Evolutionary conservation across 176 grass and related monocot genomes (phyloP).

Genomic region (Bromus sterilis): DNA sequence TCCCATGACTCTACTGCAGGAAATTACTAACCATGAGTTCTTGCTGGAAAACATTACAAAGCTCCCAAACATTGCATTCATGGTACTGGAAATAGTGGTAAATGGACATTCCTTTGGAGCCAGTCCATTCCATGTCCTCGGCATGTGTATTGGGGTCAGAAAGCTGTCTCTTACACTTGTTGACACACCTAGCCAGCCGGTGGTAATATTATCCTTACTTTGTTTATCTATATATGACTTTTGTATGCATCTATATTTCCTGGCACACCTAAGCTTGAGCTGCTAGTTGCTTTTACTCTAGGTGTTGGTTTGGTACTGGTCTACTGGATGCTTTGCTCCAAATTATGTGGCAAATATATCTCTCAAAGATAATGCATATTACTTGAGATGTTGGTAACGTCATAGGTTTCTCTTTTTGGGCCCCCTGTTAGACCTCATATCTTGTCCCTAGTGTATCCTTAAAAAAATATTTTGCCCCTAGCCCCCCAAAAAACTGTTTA

Average conservation of each 20-base stretch:
- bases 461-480: no score
- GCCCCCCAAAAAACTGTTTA: no score
- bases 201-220: background rate
- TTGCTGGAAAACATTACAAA: background rate
- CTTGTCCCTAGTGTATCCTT: no score
- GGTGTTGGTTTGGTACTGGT: background rate
- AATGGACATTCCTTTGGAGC: background rate
- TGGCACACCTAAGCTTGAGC: background rate
- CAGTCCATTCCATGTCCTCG: background rate
- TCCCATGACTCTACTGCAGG: background rate
- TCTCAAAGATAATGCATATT: background rate
- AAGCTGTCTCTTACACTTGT: background rate
- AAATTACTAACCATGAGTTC: background rate
- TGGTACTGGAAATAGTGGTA: background rate
- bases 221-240: background rate
- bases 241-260: background rate
- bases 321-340: background rate
- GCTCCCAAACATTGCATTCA: background rate
- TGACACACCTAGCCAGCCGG: background rate
- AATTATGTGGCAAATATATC: background rate
- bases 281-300: background rate
- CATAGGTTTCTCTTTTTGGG: no score
- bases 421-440: no score
- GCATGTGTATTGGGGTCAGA: background rate
- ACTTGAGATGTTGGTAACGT: background rate